A percentile compares a stretch with the other conserved stretches of the same genome.
These are phyloP conservation scores for Climacium dendroides DNA, from an alignment of 225 moss, liverwort and hornwort species.

Conservation along the genomic window DNA sequence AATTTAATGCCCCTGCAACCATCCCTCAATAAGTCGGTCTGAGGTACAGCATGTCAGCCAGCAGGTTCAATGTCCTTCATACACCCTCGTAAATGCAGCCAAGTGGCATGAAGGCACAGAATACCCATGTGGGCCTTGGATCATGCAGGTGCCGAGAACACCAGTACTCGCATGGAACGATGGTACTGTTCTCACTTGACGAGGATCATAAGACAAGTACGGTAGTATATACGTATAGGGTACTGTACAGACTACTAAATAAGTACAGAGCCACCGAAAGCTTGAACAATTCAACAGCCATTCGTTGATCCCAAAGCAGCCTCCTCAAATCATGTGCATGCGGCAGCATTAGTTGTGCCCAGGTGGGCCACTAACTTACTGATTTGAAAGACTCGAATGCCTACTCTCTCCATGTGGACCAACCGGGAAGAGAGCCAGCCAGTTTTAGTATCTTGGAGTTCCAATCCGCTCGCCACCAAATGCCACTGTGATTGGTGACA, in stretches of 20 bases:
- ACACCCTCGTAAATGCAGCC: not conserved
- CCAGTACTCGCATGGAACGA: not conserved
- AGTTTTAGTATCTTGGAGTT: not conserved
- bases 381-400: not conserved
- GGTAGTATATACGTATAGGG: not conserved
- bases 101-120: not conserved
- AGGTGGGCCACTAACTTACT: not conserved
- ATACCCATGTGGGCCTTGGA: constrained; percentile 1
- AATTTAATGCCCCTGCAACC: not conserved
- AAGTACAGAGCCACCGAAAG: not conserved
- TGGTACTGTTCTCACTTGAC: not conserved
- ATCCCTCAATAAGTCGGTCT: not conserved
- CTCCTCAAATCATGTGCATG: not conserved
- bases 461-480: not conserved
- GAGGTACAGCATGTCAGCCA: not conserved
- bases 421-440: not conserved
- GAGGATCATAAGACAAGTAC: not conserved
- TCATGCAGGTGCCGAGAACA: not conserved
- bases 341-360: not conserved
- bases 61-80: not conserved
- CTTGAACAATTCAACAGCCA: not conserved
- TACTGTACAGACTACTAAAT: not conserved
- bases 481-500: not conserved
- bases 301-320: not conserved
- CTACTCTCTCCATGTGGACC: not conserved